Base-by-base conservation (phyloP, 2,329 filamentous ascomycete genomes). In the Ophiostoma pallidulum region DNA sequence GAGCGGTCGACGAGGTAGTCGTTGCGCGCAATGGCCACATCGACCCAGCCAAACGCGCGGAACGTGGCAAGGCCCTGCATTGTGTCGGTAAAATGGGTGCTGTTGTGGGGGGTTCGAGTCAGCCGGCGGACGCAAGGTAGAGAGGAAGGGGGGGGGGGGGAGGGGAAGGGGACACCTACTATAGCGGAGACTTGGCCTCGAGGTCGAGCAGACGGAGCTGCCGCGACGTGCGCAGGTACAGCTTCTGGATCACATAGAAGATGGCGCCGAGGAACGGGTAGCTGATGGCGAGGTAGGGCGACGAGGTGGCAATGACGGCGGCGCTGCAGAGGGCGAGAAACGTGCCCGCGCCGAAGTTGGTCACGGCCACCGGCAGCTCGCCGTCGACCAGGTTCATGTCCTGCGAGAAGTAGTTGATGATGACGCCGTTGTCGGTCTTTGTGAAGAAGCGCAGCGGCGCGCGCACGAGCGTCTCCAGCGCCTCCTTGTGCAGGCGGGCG, bases 161-260 rank as follows among this genome's bases (percentile, higher is more conserved):
- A n/a, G n/a, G n/a, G n/a, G n/a, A n/a, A n/a, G n/a, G n/a, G n/a
- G n/a, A n/a, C n/a, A n/a, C n/a, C n/a, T n/a, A n/a, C n/a, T 75
- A 79, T 0, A 81, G 61, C 0, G 77, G 77, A 1, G 72, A 72
- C 53, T 82, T 80, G 1, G 74, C 70, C 57, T 83, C 79, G 1
- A 83, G 67, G 39, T 82, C 78, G 10, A 83, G 59, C 18, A 79
- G 66, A 41, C 78, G 69, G 8, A 83, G 58, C 57, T 82, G 78
- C 0, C 77, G 64, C 1, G 77, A 80, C 0, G 78, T 82, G 0
- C 74, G 67, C 2, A 82, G 66, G 53, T 82, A 82, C 41, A 78
- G 68, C 45, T 66, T 72, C 51, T 80, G 77, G 0, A 81, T 59
- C 2, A 65, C 50, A 47, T 71, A 80, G 1, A 80, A 51, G 0